Percentiles rank a stretch among this genome's conserved stretches.
Conservation (phyloP, 805 yeast genomes). For the Novakomyces olei region DNA sequence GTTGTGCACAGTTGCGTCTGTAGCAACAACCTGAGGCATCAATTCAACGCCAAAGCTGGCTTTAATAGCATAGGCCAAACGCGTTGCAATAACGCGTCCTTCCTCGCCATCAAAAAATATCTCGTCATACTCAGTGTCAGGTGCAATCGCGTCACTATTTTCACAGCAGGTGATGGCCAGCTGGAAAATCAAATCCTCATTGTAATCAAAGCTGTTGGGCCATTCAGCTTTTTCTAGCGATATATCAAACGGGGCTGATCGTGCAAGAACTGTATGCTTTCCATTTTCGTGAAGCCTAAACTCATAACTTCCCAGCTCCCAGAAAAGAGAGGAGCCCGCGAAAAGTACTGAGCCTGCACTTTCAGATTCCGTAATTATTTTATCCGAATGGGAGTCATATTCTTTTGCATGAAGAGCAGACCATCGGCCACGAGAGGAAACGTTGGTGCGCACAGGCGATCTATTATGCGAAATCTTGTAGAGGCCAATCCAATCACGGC, state of each 20-base stretch:
- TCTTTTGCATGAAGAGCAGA: slow-evolving; percentile 20
- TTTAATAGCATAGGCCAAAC: slow-evolving; percentile 13
- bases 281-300: slow-evolving; percentile 46
- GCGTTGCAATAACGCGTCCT: slow-evolving; percentile 11
- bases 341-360: slow-evolving; percentile 29
- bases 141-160: slow-evolving; percentile 14
- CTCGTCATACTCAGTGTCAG: slow-evolving; percentile 12
- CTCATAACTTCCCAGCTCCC: slow-evolving; percentile 54
- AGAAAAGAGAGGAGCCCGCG: slow-evolving; percentile 26
- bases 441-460: slow-evolving; percentile 31
- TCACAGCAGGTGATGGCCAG: neutral
- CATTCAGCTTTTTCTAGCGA: slow-evolving; percentile 5
- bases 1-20: slow-evolving; percentile 18
- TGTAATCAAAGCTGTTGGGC: neutral
- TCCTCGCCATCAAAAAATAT: slow-evolving; percentile 9
- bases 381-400: slow-evolving; percentile 14
- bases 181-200: neutral
- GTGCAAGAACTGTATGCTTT: slow-evolving; percentile 45
- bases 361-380: slow-evolving; percentile 5
- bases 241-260: slow-evolving; percentile 46
- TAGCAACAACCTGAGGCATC: slow-evolving; percentile 21
- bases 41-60: slow-evolving; percentile 16
- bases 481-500: slow-evolving; percentile 55
- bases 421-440: slow-evolving; percentile 53
- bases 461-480: slow-evolving; percentile 40